Percentiles rank a stretch among this genome's conserved stretches.
Conservation (phyloP, 306 rosid genomes). For the Malus domestica region DNA sequence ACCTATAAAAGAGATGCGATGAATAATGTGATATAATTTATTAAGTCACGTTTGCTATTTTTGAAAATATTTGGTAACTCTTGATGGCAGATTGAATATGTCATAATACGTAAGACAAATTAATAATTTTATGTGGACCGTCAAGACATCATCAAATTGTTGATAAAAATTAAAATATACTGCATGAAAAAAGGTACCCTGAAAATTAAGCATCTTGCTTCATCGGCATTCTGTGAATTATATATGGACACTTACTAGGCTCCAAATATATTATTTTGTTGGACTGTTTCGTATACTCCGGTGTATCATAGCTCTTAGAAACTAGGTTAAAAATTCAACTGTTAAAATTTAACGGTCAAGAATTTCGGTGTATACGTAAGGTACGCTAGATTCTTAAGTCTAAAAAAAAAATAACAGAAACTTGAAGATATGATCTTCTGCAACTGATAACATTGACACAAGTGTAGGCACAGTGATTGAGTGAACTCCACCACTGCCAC, state of each 20-base stretch:
- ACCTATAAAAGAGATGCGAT: background rate
- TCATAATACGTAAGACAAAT: slow-evolving; percentile 26
- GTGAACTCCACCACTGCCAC: slow-evolving; percentile 19
- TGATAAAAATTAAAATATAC: background rate
- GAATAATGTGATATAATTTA: background rate
- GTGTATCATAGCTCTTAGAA: too few relatives aligned
- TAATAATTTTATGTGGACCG: slow-evolving; percentile 9
- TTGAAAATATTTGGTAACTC: slow-evolving; percentile 1
- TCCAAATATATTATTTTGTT: slow-evolving; percentile 1
- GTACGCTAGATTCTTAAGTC: too few relatives aligned
- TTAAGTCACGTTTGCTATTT: slow-evolving; percentile 1
- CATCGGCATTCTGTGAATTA: slow-evolving; percentile 40
- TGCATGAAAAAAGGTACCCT: background rate
- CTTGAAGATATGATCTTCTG: slow-evolving; percentile 2
- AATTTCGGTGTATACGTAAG: too few relatives aligned
- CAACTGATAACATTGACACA: background rate
- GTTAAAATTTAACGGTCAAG: too few relatives aligned
- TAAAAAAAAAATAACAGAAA: background rate
- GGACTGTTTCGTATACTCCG: too few relatives aligned
- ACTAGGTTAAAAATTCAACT: too few relatives aligned
- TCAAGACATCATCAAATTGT: background rate
- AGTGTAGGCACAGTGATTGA: slow-evolving; percentile 11
- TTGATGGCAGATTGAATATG: slow-evolving; percentile 21
- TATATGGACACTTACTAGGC: background rate
- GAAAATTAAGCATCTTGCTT: slow-evolving; percentile 32